Base-by-base conservation (phyloP, 1,284 basidiomycete genomes). In the Trichosporon faecale region DNA sequence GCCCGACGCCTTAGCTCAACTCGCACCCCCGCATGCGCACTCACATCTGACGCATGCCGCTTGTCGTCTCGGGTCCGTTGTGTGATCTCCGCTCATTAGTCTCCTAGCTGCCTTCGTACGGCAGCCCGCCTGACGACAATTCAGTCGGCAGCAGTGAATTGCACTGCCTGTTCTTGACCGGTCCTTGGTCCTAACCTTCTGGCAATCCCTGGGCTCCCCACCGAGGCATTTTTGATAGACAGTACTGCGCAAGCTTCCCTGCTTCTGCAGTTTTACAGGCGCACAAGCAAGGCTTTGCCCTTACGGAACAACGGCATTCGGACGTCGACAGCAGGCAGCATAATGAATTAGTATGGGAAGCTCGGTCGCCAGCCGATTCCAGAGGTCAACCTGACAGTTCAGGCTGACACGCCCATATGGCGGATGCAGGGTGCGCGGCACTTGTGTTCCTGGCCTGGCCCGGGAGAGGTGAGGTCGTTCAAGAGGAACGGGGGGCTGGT, bases 81-180 rank as follows among this genome's bases (percentile, higher is more conserved):
- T 52, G 49, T 52, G 49, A 44, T 44, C 40, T 44, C 40, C 40
- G 40, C 18, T 44, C 40, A 9, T 14, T 44, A 44, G 40, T 37
- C 11, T 52, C 49, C 8, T 52, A 21, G 21, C 18, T 25, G 35
- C 35, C 11, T 44, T 52, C 49, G 40, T 52, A 6, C 23, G 5
- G 23, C 49, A 52, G 21, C 49, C 49, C 49, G n/a, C 49, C 49
- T 52, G 49, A 52, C 49, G 49, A 52, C 49, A 52, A 52, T 52
- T 52, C 49, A 52, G n/a, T 52, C 49, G 6, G 21, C 49, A 12
- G 21, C 49, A 25, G 49, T 52, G 21, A 52, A 52, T 52, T 25
- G 49, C 49, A 52, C n/a, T 12, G 49, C 49, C 23, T 23, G 49
- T 52, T 6, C 49, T 52, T 52, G 49, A 9, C 23, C 23, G 23